A percentile compares a stretch with the other conserved stretches of the same genome.
phyloP scores from a whole-genome alignment of 106 monocot species.

The Acorus gramineus region DNA sequence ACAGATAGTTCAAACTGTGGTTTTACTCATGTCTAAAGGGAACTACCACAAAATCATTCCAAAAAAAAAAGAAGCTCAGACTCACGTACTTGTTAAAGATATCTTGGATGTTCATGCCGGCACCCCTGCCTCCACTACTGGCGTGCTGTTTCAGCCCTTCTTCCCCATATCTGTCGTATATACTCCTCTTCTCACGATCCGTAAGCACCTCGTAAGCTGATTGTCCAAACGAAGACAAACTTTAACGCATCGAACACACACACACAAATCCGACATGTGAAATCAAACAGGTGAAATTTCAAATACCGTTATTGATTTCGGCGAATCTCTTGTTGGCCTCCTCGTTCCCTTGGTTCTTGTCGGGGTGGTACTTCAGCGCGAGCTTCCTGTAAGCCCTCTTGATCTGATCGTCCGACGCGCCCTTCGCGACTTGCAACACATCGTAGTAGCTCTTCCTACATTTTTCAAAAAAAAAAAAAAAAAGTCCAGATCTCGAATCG shows the following conservation, averaged over 20 bases:
- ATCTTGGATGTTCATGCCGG: conserved; percentile 96
- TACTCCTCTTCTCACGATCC: conserved; percentile 66
- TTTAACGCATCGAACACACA: too few relatives aligned
- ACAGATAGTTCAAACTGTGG: too few relatives aligned
- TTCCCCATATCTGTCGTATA: conserved; percentile 44
- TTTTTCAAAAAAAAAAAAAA: background rate
- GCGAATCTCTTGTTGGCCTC: conserved; percentile 85
- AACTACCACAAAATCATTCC: too few relatives aligned
- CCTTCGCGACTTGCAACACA: conserved; percentile 62
- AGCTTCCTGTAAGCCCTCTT: conserved; percentile 93
- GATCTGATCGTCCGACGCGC: conserved; percentile 93
- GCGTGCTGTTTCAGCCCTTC: conserved; percentile 87
- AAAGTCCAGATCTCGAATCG: background rate
- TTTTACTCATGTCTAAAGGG: too few relatives aligned
- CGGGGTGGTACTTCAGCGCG: conserved; percentile 92
- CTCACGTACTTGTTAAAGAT: conserved; percentile 64
- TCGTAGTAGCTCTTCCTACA: conserved; percentile 87
- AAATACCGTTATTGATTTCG: conserved; percentile 79
- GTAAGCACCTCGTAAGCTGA: conserved; percentile 83
- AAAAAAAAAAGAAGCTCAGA: too few relatives aligned
- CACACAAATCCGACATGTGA: too few relatives aligned
- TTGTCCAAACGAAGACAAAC: background rate
- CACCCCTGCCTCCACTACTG: conserved; percentile 56
- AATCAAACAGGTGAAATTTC: background rate
- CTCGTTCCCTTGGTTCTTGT: conserved; percentile 86